Evolutionary conservation across 768 basidiomycete species (phyloP), one percentile per base, ranked within the genome.

Genomic region (Rhizopogon vulgaris): DNA sequence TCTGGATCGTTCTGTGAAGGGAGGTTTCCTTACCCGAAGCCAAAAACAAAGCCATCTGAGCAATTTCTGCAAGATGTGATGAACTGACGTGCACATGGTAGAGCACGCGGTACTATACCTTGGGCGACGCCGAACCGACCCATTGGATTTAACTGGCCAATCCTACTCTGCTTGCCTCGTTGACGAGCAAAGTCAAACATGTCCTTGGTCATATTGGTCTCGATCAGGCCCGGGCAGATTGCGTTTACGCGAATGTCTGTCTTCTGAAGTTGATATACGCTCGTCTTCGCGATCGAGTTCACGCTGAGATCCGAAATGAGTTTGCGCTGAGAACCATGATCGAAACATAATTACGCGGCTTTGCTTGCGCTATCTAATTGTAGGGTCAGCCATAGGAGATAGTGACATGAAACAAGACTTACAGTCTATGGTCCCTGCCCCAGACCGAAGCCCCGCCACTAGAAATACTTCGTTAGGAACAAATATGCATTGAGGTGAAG

Each of bases 151-250:
- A 95, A 69, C 56, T 69, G 76, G 3, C 94, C 94, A 47, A 97
- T 78, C 71, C 86, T 92, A 48, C 72, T 70, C 17, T 70, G 76
- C n/a, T 74, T 87, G 8, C 94, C 94, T 24, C 84, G 78, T 52
- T 80, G 66, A 22, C 87, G 82, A 27, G 94, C 94, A 45, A 77
- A 77, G 25, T 87, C 81, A 60, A 97, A 97, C 30, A 85, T 77
- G n/a, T 58, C 63, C 45, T 69, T 71, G 2, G 94, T 94, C 91
- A 97, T 96, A 46, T 85, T 88, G 8, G 94, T 97, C 72, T 95
- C 89, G 61, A 96, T 92, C 52, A 96, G 70, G 12, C 93, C 94
- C 5, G 94, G 94, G 62, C 92, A 94, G 58, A 96, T 83, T 40
- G 85, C 75, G 67, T 93, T 95, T 56, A 96, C 85, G 40, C 94